phyloP scores from a whole-genome alignment of 768 basidiomycete genomes.

The Hypholoma sublateritium region DNA sequence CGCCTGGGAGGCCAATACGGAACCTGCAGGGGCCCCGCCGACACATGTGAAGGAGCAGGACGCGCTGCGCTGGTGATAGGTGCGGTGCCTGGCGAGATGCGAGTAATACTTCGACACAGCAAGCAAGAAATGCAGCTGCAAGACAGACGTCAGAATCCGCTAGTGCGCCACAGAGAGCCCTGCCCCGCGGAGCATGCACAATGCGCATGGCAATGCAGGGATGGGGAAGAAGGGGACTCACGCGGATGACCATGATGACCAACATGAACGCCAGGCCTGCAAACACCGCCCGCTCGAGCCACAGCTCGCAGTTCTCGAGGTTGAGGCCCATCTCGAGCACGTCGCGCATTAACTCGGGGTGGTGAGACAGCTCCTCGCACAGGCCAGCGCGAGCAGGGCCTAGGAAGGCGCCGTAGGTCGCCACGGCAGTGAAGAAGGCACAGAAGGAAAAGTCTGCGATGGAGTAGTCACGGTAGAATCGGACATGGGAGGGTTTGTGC shows the following conservation, averaged over 20 bases:
- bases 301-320: constrained; percentile 79
- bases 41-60: constrained; percentile 12
- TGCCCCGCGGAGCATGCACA: not conserved
- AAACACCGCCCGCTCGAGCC: constrained; percentile 68
- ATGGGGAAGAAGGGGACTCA: constrained; percentile 34
- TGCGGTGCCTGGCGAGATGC: constrained; percentile 48
- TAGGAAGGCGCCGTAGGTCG: constrained; percentile 60
- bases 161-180: not conserved
- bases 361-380: constrained; percentile 75
- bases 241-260: constrained; percentile 64
- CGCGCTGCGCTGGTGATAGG: constrained; percentile 17
- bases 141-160: not conserved
- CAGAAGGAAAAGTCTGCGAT: constrained; percentile 78
- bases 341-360: constrained; percentile 72
- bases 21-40: constrained; percentile 13
- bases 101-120: constrained; percentile 68
- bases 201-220: not conserved
- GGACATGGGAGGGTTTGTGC: constrained; percentile 65
- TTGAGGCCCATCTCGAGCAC: constrained; percentile 71
- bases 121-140: constrained; percentile 74
- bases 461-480: constrained; percentile 81
- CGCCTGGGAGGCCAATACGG: constrained; percentile 14
- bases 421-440: constrained; percentile 53
- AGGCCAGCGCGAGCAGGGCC: constrained; percentile 54
- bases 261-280: constrained; percentile 58